A percentile compares a stretch with the other conserved stretches of the same genome.
Conservation (phyloP, 1,284 basidiomycete genomes). For the Ganoderma multipileum region DNA sequence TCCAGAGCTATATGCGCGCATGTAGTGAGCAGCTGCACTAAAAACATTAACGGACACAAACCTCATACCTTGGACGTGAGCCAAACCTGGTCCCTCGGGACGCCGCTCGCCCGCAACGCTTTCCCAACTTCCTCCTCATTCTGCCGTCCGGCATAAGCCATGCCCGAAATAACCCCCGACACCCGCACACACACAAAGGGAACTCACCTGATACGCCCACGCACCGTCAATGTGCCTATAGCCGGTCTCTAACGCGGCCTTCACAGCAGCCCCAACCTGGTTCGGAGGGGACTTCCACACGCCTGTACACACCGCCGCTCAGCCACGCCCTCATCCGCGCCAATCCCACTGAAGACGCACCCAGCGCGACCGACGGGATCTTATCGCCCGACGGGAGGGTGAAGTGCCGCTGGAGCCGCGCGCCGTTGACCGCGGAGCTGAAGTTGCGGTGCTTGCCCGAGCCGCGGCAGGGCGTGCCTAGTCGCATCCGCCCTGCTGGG, state of each 20-base stretch:
- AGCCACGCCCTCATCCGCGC: conserved; percentile 6
- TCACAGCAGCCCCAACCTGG: conserved; percentile 67
- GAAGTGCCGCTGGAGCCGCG: conserved; percentile 55
- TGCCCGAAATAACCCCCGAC: not conserved
- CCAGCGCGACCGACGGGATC: conserved; percentile 68
- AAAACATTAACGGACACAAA: not conserved
- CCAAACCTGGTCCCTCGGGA: conserved; percentile 52
- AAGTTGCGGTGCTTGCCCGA: conserved; percentile 28
- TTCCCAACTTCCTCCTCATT: conserved; percentile 62
- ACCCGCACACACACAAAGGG: not conserved
- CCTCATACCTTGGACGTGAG: conserved; percentile 55
- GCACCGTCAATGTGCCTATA: conserved; percentile 84
- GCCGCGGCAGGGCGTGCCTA: conserved; percentile 24
- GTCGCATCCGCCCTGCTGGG: conserved; percentile 12
- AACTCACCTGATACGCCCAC: conserved; percentile 64
- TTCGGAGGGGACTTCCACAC: conserved; percentile 65
- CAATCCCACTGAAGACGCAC: conserved; percentile 43
- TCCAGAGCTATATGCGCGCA: conserved; percentile 60
- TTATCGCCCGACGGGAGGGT: conserved; percentile 65
- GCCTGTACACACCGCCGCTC: conserved; percentile 43
- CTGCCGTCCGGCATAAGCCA: conserved; percentile 18
- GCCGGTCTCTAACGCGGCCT: conserved; percentile 62
- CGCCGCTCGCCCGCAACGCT: conserved; percentile 48
- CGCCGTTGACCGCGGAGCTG: conserved; percentile 40
- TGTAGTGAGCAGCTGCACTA: not conserved